Evolutionary conservation across 129 eudicot genomes (phyloP).

Genomic region (Chrysanthemum seticuspe): DNA sequence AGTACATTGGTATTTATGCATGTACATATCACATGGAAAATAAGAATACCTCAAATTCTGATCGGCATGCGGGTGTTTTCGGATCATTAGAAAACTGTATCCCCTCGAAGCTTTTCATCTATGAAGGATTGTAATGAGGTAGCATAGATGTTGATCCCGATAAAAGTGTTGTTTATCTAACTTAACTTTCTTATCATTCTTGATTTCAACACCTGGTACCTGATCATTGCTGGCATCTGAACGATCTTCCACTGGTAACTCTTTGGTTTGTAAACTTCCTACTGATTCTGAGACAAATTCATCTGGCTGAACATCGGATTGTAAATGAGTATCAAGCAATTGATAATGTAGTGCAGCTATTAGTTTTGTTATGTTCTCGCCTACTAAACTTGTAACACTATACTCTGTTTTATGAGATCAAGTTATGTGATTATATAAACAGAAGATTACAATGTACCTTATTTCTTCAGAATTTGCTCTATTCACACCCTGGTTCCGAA

Average conservation of each 20-base stretch:
- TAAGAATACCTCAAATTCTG: constrained; percentile 67
- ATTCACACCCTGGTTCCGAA: no score
- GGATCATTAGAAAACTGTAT: constrained; percentile 54
- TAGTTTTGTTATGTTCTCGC: no score
- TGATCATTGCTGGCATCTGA: no score
- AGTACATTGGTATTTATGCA: no score
- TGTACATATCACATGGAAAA: not conserved
- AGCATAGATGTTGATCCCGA: constrained; percentile 41
- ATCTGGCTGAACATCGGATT: constrained; percentile 40
- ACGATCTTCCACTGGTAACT: no score
- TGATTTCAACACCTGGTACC: no score
- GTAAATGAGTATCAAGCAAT: constrained; percentile 55
- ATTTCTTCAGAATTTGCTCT: no score
- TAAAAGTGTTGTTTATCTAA: constrained; percentile 5
- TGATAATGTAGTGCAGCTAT: constrained; percentile 49
- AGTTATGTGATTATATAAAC: no score
- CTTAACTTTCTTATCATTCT: no score
- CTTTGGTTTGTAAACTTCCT: constrained; percentile 8
- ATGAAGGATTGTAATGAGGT: constrained; percentile 51
- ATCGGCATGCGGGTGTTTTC: constrained; percentile 53
- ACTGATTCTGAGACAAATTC: constrained; percentile 40
- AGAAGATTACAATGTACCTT: no score
- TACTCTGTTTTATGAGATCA: no score
- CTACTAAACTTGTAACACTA: no score
- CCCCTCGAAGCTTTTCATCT: constrained; percentile 45